Conservation (phyloP, 2,329 filamentous ascomycete genomes). For the Ceratocystiopsis minuta region DNA sequence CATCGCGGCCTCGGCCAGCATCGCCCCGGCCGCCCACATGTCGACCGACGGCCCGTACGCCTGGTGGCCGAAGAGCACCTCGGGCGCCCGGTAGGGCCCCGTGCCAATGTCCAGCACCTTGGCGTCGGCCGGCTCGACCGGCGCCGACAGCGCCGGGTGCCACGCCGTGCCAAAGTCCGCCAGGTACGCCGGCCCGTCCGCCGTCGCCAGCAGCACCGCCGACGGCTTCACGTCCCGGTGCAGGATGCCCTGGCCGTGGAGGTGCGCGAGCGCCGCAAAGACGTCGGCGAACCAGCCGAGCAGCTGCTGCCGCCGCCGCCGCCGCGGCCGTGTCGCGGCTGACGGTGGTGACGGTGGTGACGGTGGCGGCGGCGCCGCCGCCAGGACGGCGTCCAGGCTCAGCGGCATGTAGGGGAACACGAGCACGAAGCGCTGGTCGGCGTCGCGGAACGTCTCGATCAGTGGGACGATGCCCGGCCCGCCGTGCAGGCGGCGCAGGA, state of each 20-base stretch:
- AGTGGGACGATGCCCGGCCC: slow-evolving; percentile 42
- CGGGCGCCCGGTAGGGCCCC: slow-evolving; percentile 73
- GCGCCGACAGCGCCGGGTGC: slow-evolving; percentile 40
- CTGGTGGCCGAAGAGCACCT: slow-evolving; percentile 71
- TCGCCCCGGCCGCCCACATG: slow-evolving; percentile 75
- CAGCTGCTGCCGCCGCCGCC: slow-evolving; percentile 14
- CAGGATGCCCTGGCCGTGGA: slow-evolving; percentile 63
- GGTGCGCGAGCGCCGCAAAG: slow-evolving; percentile 49
- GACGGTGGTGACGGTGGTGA: too few relatives aligned
- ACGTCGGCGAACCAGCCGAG: slow-evolving; percentile 41
- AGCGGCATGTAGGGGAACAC: slow-evolving; percentile 71
- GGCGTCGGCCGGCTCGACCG: slow-evolving; percentile 41
- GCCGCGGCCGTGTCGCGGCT: too few relatives aligned
- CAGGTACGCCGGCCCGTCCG: slow-evolving; percentile 55
- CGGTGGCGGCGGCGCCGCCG: too few relatives aligned
- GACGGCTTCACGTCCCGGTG: slow-evolving; percentile 92
- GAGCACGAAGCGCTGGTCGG: slow-evolving; percentile 53
- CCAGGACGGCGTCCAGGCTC: slow-evolving; percentile 51
- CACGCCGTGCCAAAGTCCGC: slow-evolving; percentile 89
- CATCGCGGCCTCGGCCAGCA: slow-evolving; percentile 57
- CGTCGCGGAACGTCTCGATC: slow-evolving; percentile 55
- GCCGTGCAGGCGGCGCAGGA: slow-evolving; percentile 39
- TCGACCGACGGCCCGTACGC: slow-evolving; percentile 58
- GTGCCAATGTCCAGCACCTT: slow-evolving; percentile 93
- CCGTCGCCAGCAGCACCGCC: slow-evolving; percentile 57